Evolutionary conservation across 176 grass and related monocot genomes (phyloP), one percentile per base, ranked within the genome.

Genomic region (Alloteropsis semialata): DNA sequence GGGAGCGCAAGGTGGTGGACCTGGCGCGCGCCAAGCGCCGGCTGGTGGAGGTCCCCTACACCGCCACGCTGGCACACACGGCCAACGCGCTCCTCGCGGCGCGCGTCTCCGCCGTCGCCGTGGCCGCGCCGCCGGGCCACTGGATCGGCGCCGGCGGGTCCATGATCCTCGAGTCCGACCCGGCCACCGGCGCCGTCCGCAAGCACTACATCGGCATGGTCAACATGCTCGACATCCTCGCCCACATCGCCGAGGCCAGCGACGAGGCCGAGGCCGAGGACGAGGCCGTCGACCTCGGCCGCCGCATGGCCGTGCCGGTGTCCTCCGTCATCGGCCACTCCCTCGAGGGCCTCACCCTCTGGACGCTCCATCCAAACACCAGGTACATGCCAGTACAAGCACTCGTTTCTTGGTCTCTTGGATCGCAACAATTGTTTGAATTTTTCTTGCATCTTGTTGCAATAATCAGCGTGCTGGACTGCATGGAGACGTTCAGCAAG

Each of bases 201-300:
- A 97, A 97, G 92, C 94, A 97, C 86, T 97, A 97, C 83, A 94
- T 97, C 78, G 95, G 95, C 66, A 89, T 92, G 88, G 85, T 97
- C n/a, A 97, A 87, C 67, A 92, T 97, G 92, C 86, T 97, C 76
- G 92, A 94, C 75, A 75, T 97, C 65, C 82, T 97, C 72, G 84
- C 82, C 24, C 88, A 97, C 84, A 90, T 97, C 60, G 86, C 92
- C 3, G 88, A 92, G 36, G 57, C 37, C 16, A 70, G 71, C 63
- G 83, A 78, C 27, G 79, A 75, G 8, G 79, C 30, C 25, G 72
- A 11, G 24, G 43, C 43, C 43, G 45, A 50, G 25, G 53, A 12
- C 25, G 45, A 72, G 14, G 84, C 21, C 1, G 76, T 42, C 25
- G 84, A 92, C 62, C 86, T 91, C 57, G 88, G 87, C 49, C 30